These are phyloP conservation scores for Populus nigra DNA, from an alignment of 345 rosid genomes.

Conservation along the genomic window DNA sequence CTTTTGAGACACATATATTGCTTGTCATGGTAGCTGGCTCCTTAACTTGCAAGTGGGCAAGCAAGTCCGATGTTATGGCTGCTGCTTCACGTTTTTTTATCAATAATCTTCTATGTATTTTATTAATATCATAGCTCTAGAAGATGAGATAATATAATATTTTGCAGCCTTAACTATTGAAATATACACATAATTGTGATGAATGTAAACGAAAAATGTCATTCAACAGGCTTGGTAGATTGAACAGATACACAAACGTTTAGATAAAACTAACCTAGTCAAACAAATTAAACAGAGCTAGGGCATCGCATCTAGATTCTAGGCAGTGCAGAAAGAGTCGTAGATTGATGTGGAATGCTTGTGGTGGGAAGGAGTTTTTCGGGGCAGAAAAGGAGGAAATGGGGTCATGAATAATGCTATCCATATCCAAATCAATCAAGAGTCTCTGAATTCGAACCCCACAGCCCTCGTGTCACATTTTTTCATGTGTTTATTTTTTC, in stretches of 20 bases:
- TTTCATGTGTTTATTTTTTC: not conserved
- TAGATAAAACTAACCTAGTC: not conserved
- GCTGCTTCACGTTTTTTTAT: not conserved
- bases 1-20: not conserved
- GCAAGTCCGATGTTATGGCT: not conserved
- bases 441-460: not conserved
- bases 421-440: not conserved
- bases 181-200: not conserved
- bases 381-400: not conserved
- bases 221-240: not conserved
- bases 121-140: not conserved
- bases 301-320: not conserved
- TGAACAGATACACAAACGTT: not conserved
- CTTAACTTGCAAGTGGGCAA: not conserved
- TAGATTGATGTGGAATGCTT: not conserved
- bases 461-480: conserved; percentile 5
- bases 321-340: not conserved
- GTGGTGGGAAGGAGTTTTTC: not conserved
- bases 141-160: not conserved
- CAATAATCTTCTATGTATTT: no score
- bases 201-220: not conserved
- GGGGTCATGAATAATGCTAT: not conserved
- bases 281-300: not conserved
- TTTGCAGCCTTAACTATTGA: not conserved
- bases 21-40: no score